phyloP scores from a whole-genome alignment of 1,139 yeast genomes.

The Debaryomyces sp. region DNA sequence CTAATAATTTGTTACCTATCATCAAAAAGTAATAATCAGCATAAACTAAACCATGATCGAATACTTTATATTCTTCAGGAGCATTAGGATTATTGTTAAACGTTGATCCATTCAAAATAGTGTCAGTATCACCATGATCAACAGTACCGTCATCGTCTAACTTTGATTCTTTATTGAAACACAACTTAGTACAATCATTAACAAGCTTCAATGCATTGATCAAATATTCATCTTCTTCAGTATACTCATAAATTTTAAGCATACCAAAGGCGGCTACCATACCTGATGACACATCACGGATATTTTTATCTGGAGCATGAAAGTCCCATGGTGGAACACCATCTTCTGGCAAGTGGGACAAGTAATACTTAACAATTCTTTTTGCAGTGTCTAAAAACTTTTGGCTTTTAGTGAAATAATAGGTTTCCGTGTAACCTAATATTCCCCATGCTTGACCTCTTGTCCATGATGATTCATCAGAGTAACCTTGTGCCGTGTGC shows the following conservation, averaged over 20 bases:
- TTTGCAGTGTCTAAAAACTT: slow-evolving; percentile 25
- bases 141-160: not conserved
- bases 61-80: slow-evolving; percentile 5
- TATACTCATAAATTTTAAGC: slow-evolving; percentile 8
- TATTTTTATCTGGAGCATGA: slow-evolving; percentile 25
- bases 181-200: not conserved
- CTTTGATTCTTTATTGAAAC: not conserved
- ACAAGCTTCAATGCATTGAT: not conserved
- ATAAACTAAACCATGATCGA: slow-evolving; percentile 27
- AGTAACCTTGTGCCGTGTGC: slow-evolving; percentile 27
- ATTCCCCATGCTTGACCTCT: slow-evolving; percentile 33
- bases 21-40: slow-evolving; percentile 27
- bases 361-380: slow-evolving; percentile 20
- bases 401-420: slow-evolving; percentile 21
- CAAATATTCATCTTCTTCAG: not conserved
- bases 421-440: slow-evolving; percentile 25
- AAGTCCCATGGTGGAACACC: slow-evolving; percentile 32
- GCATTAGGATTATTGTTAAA: not conserved
- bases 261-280: slow-evolving; percentile 28
- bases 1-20: slow-evolving; percentile 25
- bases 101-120: not conserved
- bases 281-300: slow-evolving; percentile 29
- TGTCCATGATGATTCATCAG: slow-evolving; percentile 27
- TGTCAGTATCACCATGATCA: not conserved
- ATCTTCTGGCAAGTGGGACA: slow-evolving; percentile 21